Percentiles rank a stretch among this genome's conserved stretches.
phyloP scores from a whole-genome alignment of 2,329 filamentous ascomycete species.

The Claviceps lovelessii region DNA sequence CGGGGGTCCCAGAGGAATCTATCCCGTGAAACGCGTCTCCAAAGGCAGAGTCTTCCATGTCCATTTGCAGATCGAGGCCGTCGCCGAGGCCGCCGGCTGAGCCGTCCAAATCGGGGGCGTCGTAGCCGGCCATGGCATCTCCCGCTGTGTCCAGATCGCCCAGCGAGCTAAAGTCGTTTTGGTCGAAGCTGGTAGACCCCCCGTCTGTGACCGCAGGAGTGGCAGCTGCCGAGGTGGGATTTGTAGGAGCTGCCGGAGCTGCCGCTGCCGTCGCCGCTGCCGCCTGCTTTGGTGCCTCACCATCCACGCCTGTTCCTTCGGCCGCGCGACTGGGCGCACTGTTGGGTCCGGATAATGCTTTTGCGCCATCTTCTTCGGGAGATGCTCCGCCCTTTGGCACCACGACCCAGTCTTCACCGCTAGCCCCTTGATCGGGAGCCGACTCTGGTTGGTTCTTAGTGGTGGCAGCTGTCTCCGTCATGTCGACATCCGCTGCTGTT shows the following conservation, averaged over 20 bases:
- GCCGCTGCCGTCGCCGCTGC: conserved; percentile 7
- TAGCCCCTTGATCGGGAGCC: conserved; percentile 35
- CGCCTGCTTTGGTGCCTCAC: conserved; percentile 4
- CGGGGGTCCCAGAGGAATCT: conserved; percentile 25
- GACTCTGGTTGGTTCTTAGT: conserved; percentile 23
- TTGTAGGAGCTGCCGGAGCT: conserved; percentile 12
- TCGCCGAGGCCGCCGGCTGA: conserved; percentile 34
- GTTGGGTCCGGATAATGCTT: conserved; percentile 4
- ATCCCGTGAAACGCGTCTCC: conserved; percentile 67
- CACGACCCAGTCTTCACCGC: conserved; percentile 59
- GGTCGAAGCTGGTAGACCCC: conserved; percentile 33
- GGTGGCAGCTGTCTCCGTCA: conserved; percentile 38
- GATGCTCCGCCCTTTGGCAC: conserved; percentile 48
- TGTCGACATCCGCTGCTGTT: conserved; percentile 22
- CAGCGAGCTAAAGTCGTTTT: conserved; percentile 48
- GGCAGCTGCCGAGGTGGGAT: conserved; percentile 26
- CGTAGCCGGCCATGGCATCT: conserved; percentile 55
- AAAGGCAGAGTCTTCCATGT: conserved; percentile 68
- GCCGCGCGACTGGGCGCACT: background rate
- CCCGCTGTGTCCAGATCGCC: conserved; percentile 57
- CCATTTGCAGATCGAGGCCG: conserved; percentile 46
- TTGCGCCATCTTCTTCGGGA: conserved; percentile 18
- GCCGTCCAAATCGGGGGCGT: conserved; percentile 37
- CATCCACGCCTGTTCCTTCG: background rate
- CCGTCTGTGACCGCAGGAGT: conserved; percentile 30